These are phyloP conservation scores for Capsicum chinense DNA, from an alignment of 257 asterid genomes.

Conservation along the genomic window DNA sequence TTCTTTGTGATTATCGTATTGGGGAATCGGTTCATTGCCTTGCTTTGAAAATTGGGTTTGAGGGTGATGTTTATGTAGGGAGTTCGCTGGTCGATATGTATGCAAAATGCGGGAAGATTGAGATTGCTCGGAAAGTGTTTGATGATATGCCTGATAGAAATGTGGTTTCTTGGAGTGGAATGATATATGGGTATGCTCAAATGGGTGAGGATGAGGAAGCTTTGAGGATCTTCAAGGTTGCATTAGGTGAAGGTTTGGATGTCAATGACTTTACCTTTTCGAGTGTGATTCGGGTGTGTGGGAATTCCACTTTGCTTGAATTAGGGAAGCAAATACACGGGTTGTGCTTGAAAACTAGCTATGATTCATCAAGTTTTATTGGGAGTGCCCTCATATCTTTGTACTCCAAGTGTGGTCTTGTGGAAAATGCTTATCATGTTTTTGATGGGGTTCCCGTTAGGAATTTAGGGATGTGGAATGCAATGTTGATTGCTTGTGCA, in stretches of 20 bases:
- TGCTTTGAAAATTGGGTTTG: constrained; percentile 56
- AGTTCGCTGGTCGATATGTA: constrained; percentile 85
- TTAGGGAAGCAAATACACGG: constrained; percentile 83
- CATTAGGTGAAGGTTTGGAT: constrained; percentile 54
- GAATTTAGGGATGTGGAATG: constrained; percentile 84
- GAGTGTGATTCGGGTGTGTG: constrained; percentile 83
- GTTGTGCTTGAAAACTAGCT: constrained; percentile 66
- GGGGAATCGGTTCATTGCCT: constrained; percentile 72
- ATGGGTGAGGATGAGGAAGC: constrained; percentile 77
- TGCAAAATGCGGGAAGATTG: constrained; percentile 65
- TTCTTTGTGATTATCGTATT: constrained; percentile 35
- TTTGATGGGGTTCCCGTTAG: constrained; percentile 57
- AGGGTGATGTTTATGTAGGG: constrained; percentile 67
- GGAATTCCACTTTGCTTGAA: constrained; percentile 68
- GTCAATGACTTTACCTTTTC: constrained; percentile 86
- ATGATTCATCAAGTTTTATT: constrained; percentile 57
- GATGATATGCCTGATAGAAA: constrained; percentile 84
- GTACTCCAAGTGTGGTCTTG: constrained; percentile 84
- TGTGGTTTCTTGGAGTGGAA: constrained; percentile 89
- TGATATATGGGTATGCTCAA: constrained; percentile 81
- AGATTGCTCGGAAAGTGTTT: constrained; percentile 69
- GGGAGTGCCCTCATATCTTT: constrained; percentile 76
- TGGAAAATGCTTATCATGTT: constrained; percentile 65
- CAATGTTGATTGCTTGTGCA: constrained; percentile 78
- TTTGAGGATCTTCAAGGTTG: constrained; percentile 66